Percentiles rank a stretch among this genome's conserved stretches.
Evolutionary conservation across 805 yeast genomes (phyloP).

Genomic region (Cyberlindnera americana): DNA sequence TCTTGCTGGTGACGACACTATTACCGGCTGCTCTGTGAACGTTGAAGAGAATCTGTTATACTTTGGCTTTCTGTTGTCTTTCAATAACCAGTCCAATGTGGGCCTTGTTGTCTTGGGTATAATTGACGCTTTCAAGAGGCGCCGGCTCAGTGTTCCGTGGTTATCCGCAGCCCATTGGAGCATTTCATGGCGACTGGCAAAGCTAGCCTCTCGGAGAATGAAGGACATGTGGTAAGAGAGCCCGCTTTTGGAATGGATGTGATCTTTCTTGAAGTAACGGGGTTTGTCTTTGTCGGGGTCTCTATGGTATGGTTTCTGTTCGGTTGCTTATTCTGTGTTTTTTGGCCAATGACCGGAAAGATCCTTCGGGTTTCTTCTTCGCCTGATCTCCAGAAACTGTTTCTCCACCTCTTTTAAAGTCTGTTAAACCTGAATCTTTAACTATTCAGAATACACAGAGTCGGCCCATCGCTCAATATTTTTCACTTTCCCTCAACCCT

Average conservation of each 20-base stretch:
- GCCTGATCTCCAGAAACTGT: neutral
- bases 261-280: too few species aligned
- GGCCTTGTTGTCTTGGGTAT: conserved; percentile 1
- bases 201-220: conserved; percentile 1
- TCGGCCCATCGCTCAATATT: conserved; percentile 4
- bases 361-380: neutral
- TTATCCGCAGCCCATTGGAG: conserved; percentile 9
- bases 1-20: too few species aligned
- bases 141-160: conserved; percentile 6
- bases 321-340: too few species aligned
- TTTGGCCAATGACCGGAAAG: too few species aligned
- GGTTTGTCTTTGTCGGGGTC: too few species aligned
- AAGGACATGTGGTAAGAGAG: conserved; percentile 2
- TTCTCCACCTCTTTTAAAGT: too few species aligned
- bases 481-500: neutral
- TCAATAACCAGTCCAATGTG: neutral
- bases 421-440: too few species aligned
- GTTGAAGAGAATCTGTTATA: conserved; percentile 6
- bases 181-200: conserved; percentile 8
- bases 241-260: neutral
- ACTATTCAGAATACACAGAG: neutral
- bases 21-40: neutral
- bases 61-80: neutral
- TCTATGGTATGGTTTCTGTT: too few species aligned
- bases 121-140: conserved; percentile 3